Evolutionary conservation across 2,329 filamentous ascomycete species (phyloP).

Genomic region (Capronia epimyces): DNA sequence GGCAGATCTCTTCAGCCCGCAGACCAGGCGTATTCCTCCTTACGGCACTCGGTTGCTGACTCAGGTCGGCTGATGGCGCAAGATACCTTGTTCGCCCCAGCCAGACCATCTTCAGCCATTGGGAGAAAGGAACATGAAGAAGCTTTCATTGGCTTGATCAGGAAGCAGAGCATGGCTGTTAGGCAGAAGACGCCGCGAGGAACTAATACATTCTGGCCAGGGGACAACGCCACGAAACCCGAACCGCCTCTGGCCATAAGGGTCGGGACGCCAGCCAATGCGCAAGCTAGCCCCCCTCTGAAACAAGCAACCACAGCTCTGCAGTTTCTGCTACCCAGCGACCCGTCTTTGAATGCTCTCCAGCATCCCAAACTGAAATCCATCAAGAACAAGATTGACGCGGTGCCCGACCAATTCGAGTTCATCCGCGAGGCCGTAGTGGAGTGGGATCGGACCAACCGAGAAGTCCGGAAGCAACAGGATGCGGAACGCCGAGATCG

Average conservation of each 20-base stretch:
- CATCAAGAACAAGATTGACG: constrained; percentile 18
- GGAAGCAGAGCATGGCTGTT: constrained; percentile 39
- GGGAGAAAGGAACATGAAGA: constrained; percentile 37
- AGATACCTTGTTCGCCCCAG: constrained; percentile 24
- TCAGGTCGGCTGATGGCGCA: constrained; percentile 42
- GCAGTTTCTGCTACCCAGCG: constrained; percentile 13
- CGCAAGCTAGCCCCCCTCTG: constrained; percentile 4
- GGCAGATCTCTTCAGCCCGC: constrained; percentile 40
- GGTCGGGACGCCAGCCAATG: constrained; percentile 25
- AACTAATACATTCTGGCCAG: constrained; percentile 33
- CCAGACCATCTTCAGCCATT: constrained; percentile 25
- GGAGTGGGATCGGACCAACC: constrained; percentile 45
- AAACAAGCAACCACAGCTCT: constrained; percentile 14
- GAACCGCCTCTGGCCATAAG: constrained; percentile 34
- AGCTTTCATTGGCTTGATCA: constrained; percentile 45
- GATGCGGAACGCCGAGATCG: constrained; percentile 47
- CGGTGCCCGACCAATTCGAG: constrained; percentile 38
- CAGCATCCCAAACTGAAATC: constrained; percentile 14
- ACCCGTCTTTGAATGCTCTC: constrained; percentile 2
- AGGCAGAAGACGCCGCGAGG: constrained; percentile 23
- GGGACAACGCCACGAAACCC: constrained; percentile 29
- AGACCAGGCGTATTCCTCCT: constrained; percentile 44
- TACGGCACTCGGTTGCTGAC: constrained; percentile 42
- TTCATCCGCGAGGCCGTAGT: constrained; percentile 41
- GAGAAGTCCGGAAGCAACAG: constrained; percentile 41